phyloP scores from a whole-genome alignment of 106 monocot genomes.

The Allium cepa region DNA sequence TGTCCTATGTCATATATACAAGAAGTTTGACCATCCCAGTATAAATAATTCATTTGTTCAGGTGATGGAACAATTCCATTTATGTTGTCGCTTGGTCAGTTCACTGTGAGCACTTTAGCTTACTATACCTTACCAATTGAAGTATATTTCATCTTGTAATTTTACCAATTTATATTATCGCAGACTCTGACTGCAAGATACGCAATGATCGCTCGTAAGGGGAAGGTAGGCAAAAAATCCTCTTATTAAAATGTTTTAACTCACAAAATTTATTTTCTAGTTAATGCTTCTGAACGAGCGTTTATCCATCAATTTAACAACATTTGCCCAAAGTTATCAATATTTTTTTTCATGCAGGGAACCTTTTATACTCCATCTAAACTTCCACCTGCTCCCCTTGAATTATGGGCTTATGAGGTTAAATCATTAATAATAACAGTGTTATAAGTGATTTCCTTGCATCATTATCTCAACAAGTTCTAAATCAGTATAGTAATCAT shows the following conservation, averaged over 20 bases:
- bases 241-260: neutral
- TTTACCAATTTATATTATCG: slow-evolving; percentile 14
- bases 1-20: neutral
- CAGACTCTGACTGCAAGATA: slow-evolving; percentile 71
- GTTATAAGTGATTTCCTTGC: too few relatives aligned
- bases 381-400: slow-evolving; percentile 53
- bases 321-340: neutral
- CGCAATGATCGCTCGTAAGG: slow-evolving; percentile 77
- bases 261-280: neutral
- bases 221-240: slow-evolving; percentile 43
- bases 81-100: slow-evolving; percentile 82
- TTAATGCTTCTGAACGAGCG: neutral
- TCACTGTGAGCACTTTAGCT: slow-evolving; percentile 56
- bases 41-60: slow-evolving; percentile 20
- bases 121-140: neutral
- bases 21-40: neutral
- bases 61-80: slow-evolving; percentile 88
- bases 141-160: neutral
- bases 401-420: slow-evolving; percentile 98
- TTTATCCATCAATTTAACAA: neutral
- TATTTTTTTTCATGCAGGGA: slow-evolving; percentile 41
- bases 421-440: neutral
- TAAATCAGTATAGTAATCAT: neutral
- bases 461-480: too few relatives aligned
- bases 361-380: slow-evolving; percentile 63